Conservation (phyloP, 73 alveolate genomes). For the Paramecium sexaurelia region DNA sequence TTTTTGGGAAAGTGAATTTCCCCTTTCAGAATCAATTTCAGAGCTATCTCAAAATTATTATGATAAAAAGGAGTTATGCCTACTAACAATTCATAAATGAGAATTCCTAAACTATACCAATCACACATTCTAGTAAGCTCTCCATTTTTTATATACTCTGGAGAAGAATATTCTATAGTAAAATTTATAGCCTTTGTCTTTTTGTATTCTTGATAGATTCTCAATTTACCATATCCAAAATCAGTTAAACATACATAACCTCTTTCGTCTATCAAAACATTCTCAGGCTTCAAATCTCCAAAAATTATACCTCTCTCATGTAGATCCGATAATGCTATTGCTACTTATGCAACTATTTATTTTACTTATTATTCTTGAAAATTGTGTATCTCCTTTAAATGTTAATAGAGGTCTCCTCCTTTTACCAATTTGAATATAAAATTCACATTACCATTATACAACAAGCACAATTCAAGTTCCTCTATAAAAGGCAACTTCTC, state of each 20-base stretch:
- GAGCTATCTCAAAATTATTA: neutral
- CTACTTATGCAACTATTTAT: slow-evolving; percentile 33
- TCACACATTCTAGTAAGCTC: slow-evolving; percentile 60
- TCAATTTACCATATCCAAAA: slow-evolving; percentile 52
- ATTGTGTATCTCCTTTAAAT: neutral
- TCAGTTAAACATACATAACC: slow-evolving; percentile 47
- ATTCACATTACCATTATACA: neutral
- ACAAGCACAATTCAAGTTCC: neutral
- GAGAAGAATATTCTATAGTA: slow-evolving; percentile 28
- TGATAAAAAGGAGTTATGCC: slow-evolving; percentile 65
- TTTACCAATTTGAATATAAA: slow-evolving; percentile 8
- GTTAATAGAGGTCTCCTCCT: slow-evolving; percentile 45
- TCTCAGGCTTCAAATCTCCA: slow-evolving; percentile 59
- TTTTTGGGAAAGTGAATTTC: slow-evolving; percentile 55
- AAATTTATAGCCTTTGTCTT: neutral
- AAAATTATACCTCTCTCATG: slow-evolving; percentile 50
- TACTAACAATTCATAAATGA: slow-evolving; percentile 52
- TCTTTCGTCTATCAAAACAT: slow-evolving; percentile 39
- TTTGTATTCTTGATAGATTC: slow-evolving; percentile 15
- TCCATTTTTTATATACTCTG: slow-evolving; percentile 29
- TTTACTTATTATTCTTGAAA: slow-evolving; percentile 27
- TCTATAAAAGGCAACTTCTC: neutral
- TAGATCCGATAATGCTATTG: neutral
- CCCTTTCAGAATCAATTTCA: slow-evolving; percentile 26
- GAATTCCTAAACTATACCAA: slow-evolving; percentile 70